phyloP scores from a whole-genome alignment of 805 yeast species.

The Wickerhamomyces rabaulensis region DNA sequence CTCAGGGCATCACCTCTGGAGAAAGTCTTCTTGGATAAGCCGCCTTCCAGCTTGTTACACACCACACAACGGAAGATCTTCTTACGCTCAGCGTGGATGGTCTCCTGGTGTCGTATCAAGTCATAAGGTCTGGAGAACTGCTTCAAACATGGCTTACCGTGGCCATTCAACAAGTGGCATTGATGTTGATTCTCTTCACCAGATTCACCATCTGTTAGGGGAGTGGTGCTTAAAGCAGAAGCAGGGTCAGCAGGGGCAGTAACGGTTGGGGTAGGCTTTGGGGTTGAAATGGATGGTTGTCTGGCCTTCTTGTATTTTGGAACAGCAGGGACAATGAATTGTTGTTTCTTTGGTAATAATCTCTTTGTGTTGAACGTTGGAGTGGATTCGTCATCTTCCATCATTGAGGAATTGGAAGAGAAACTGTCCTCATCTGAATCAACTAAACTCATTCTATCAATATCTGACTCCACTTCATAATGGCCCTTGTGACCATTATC shows the following conservation, averaged over 20 bases:
- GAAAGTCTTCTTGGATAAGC: constrained; percentile 61
- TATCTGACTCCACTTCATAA: constrained; percentile 30
- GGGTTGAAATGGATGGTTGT: constrained; percentile 2
- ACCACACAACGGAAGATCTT: constrained; percentile 81
- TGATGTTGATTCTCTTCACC: constrained; percentile 28
- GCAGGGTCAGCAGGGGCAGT: neutral
- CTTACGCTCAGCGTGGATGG: constrained; percentile 87
- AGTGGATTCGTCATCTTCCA: constrained; percentile 11
- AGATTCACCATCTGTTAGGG: neutral
- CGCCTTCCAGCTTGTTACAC: constrained; percentile 50
- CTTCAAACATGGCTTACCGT: constrained; percentile 61
- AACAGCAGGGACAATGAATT: neutral
- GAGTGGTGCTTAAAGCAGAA: neutral
- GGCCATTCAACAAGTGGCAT: constrained; percentile 55
- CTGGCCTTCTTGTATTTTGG: constrained; percentile 1
- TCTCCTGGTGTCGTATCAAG: constrained; percentile 90
- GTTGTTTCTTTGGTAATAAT: constrained; percentile 1
- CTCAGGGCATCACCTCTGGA: constrained; percentile 93
- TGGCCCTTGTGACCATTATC: constrained; percentile 6
- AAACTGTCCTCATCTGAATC: constrained; percentile 22
- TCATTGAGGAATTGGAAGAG: constrained; percentile 27
- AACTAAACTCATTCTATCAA: constrained; percentile 37
- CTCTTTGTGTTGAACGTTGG: constrained; percentile 5
- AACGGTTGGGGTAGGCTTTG: neutral
- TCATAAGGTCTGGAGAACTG: constrained; percentile 93